Evolutionary conservation across 2,329 filamentous ascomycete genomes (phyloP), one percentile per base, ranked within the genome.

Genomic region (Trichoderma harzianum): DNA sequence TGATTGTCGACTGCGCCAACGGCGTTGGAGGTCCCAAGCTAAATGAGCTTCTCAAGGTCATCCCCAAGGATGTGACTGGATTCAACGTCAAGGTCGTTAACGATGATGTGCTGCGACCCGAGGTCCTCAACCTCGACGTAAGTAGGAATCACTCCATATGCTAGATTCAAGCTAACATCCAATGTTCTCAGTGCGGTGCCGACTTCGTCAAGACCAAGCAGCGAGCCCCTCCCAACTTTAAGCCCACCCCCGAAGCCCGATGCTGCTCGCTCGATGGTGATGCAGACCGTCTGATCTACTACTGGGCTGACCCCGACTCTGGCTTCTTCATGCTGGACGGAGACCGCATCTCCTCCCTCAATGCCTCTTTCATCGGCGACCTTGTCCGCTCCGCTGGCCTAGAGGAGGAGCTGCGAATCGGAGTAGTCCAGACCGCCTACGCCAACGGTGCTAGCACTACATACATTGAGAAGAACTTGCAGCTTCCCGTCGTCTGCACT

Each of bases 151-250:
- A 36, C n/a, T 3, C 26, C 60, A 39, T 26, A 5, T 8, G 6
- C 36, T 4, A 7, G 32, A 39, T 7, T 24, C 43, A 28, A 63
- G 69, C 65, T 74, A 43, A 75, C 60, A 18, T 43, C 53, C 14
- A 53, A 32, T 12, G n/a, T 16, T 12, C 32, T 30, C 36, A 97
- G 90, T 97, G 93, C 79, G 96, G 96, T 81, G 96, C 96, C 79
- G 96, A 99, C 83, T 98, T 90, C 77, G 96, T 99, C 82, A 99
- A 99, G 86, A 98, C 96, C 21, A 94, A 94, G 83, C 96, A 99
- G 85, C 90, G 94, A 74, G 93, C 94, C 72, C 96, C 96, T 66
- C 92, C 92, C 55, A 91, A 86, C 34, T 95, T 94, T 69, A 94
- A 95, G 80, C 92, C 93, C 57, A 87, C 89, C 36, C 87, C 90